Evolutionary conservation across 163 green algal species (phyloP), one percentile per base, ranked within the genome.

Genomic region (Chloroidium sp.): DNA sequence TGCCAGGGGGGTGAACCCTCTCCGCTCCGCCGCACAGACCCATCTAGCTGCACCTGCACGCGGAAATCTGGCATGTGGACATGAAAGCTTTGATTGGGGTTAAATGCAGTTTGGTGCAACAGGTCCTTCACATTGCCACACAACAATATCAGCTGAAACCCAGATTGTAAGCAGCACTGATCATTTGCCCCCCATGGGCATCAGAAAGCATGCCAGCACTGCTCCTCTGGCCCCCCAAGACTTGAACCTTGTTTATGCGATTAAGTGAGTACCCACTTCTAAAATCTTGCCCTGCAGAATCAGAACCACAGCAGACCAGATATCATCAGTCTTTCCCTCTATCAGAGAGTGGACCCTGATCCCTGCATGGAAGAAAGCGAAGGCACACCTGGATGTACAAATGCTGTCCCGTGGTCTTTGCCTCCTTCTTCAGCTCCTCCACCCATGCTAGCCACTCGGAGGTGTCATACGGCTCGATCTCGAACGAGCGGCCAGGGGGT

Each of bases 391-490:
- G 92, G 75, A 92, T 62, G 72, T 78, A 85, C 0, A 82, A 67
- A 64, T 80, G 61, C 1, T 80, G 78, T 1, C 82, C 75, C 59
- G 77, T 80, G 3, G 77, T 74, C 10, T 77, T 74, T 2, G 89
- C 88, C 75, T 90, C 88, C 83, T 90, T 80, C 78, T 90, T 88
- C 82, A 93, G 90, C 67, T 88, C 82, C 14, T 87, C 80, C 4
- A 95, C 59, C 92, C 92, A 96, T 6, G 83, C 81, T 86, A 89
- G 78, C 92, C 92, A 96, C 85, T 96, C 92, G 2, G 69, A 61
- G 13, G 86, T 60, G 12, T 86, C 76, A 59, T 86, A 82, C 1
- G 90, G 78, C 64, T 84, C 67, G 57, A 88, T 82, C 85, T 89
- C 62, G 84, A 85, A 91, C 67, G 69, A 75, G 14, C 74, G 80